Base-by-base conservation (phyloP, 208 protist species). In the Wallacemonas sp. region DNA sequence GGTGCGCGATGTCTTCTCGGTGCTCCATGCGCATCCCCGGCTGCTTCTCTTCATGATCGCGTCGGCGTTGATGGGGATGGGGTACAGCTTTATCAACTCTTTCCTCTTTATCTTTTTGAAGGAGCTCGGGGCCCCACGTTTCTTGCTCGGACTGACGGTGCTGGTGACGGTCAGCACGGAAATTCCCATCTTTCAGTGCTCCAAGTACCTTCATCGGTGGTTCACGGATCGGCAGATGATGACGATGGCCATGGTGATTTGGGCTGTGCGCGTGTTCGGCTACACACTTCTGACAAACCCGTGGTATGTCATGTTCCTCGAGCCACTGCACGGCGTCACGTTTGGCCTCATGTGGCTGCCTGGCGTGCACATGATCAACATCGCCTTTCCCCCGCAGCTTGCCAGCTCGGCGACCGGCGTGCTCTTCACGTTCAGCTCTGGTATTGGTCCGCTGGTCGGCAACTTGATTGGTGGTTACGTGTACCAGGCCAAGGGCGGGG, bases 341-440 rank as follows among this genome's bases (percentile, higher is more conserved):
- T 95, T 90, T 63, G 80, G 61, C 60, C 61, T 85, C 36, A 84
- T 79, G 73, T 92, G 88, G 86, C 58, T 86, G 22, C 72, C 81
- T 4, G 75, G 68, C 12, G 39, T 91, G 24, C 56, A 80, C 41
- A 17, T 80, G 31, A 54, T 92, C 30, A 63, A 65, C 36, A 26
- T 46, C 11, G 66, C 66, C 33, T 86, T 88, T 56, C 84, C 85
- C 1, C 58, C 67, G 1, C 66, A 78, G 41, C 68, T 86, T 9
- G 66, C 78, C n/a, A 72, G 56, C 64, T 83, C 77, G 33, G 75
- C 77, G 30, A 86, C 73, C n/a, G 88, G 79, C 14, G 39, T 94
- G 2, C 71, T 90, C 17, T 79, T 72, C 64, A 66, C 79, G 26
- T 64, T 80, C 33, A 74, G 64, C n/a, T 75, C 39, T 19, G 82